A percentile compares a stretch with the other conserved stretches of the same genome.
Conservation (phyloP, 176 grass and related monocot species). For the Areca catechu region DNA sequence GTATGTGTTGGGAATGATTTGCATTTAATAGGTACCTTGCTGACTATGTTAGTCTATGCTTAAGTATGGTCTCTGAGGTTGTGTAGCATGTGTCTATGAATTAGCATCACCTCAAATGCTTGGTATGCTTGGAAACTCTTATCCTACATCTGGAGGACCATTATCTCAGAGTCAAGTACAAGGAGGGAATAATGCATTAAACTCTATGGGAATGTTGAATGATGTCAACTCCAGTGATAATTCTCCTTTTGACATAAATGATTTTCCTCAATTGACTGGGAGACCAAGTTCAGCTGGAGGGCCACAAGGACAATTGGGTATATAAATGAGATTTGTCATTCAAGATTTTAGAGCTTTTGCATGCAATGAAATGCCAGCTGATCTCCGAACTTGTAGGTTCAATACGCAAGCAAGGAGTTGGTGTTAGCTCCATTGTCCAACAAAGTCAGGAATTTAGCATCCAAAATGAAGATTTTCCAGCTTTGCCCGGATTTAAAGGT, state of each 20-base stretch:
- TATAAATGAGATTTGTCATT: conserved; percentile 4
- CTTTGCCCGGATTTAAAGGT: conserved; percentile 29
- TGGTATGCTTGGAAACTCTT: conserved; percentile 82
- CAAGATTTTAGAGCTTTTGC: not conserved
- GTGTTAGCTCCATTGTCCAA: conserved; percentile 30
- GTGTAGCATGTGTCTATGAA: not conserved
- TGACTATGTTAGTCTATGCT: too few species aligned
- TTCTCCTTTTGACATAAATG: conserved; percentile 91
- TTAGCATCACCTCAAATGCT: conserved; percentile 57
- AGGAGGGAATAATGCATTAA: conserved; percentile 70
- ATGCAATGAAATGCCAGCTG: conserved; percentile 4
- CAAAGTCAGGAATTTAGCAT: conserved; percentile 30
- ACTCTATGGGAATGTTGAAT: conserved; percentile 88
- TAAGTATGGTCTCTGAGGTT: too few species aligned
- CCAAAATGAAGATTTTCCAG: conserved; percentile 28
- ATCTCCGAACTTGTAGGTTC: conserved; percentile 54
- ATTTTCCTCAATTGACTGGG: conserved; percentile 92
- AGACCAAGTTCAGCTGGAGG: conserved; percentile 84
- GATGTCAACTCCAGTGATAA: conserved; percentile 57
- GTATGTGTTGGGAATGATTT: too few species aligned
- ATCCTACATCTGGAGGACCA: conserved; percentile 63
- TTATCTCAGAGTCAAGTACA: conserved; percentile 85
- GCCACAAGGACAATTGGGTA: conserved; percentile 96
- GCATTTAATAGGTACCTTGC: too few species aligned
- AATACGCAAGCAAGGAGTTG: conserved; percentile 76